Evolutionary conservation across 164 flowering plant species (phyloP), one percentile per base, ranked within the genome.

Genomic region (Aristolochia californica): DNA sequence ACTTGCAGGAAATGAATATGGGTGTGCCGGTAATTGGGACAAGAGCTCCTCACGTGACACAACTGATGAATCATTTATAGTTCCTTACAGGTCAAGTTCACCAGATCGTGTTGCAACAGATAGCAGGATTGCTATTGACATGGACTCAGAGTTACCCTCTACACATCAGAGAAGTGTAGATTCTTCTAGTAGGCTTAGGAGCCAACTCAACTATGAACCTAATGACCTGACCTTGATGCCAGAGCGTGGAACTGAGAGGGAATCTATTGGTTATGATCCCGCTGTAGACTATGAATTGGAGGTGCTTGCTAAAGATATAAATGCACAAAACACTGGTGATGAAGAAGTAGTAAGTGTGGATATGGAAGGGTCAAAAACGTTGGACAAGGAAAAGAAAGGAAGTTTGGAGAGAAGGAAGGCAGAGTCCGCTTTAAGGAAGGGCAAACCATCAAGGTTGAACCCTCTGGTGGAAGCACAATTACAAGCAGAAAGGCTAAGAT

Each of bases 381-480:
- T 58, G 43, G 82, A 66, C 50, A 85, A 77, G 74, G 83, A 75
- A 60, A 82, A 64, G 58, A 83, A 67, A 52, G 57, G 73, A 59
- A 27, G 74, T 70, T 68, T 66, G 55, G 84, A 78, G 64, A 85
- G 78, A 77, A 85, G 73, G 68, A 85, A 76, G 64, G 63, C 53
- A 40, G 74, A 66, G 22, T 81, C 82, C 43, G 76, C 75, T 26
- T 60, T 73, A 54, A 79, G 77, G 78, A 90, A 72, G 70, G 95
- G 74, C 30, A 87, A 82, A 61, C 80, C 84, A 49, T 80, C 95
- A n/a, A 93, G 85, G 63, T 68, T 71, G 62, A 83, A 75, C 73
- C 84, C 95, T 66, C 61, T 77, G 67, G 88, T 82, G 54, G 99
- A 94, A 70, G 96, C 99, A 66, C 85, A 81, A 59, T 86, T 81